A percentile compares a stretch with the other conserved stretches of the same genome.
Evolutionary conservation across 176 grass and related monocot genomes (phyloP).

Genomic region (Phyllostachys edulis): DNA sequence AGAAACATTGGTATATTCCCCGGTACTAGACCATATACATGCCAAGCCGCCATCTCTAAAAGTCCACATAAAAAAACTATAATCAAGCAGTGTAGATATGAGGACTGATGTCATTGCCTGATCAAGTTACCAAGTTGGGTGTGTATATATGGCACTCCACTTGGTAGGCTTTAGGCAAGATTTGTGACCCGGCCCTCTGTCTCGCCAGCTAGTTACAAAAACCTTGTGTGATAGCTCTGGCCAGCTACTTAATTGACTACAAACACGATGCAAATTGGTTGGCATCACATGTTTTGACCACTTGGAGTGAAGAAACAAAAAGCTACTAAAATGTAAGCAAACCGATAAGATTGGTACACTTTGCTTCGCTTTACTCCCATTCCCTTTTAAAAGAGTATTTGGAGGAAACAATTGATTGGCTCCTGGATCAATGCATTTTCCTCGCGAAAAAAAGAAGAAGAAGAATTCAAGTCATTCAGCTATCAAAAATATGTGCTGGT

Average conservation of each 20-base stretch:
- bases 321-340: not conserved
- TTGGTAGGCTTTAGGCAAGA: not conserved
- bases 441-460: too few species aligned
- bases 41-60: slow-evolving; percentile 5
- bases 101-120: not conserved
- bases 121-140: not conserved
- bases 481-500: not conserved
- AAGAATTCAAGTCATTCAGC: not conserved
- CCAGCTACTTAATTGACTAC: not conserved
- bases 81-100: not conserved
- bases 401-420: not conserved
- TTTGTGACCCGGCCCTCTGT: not conserved
- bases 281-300: not conserved
- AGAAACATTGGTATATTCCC: not conserved
- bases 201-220: not conserved
- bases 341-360: not conserved
- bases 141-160: not conserved
- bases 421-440: too few species aligned
- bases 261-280: not conserved
- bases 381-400: too few species aligned
- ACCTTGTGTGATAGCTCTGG: not conserved
- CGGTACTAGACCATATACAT: not conserved
- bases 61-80: slow-evolving; percentile 4
- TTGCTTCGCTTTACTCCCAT: not conserved
- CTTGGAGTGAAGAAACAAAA: not conserved